These are phyloP conservation scores for Cucumis melo DNA, from an alignment of 306 rosid species.

Conservation along the genomic window DNA sequence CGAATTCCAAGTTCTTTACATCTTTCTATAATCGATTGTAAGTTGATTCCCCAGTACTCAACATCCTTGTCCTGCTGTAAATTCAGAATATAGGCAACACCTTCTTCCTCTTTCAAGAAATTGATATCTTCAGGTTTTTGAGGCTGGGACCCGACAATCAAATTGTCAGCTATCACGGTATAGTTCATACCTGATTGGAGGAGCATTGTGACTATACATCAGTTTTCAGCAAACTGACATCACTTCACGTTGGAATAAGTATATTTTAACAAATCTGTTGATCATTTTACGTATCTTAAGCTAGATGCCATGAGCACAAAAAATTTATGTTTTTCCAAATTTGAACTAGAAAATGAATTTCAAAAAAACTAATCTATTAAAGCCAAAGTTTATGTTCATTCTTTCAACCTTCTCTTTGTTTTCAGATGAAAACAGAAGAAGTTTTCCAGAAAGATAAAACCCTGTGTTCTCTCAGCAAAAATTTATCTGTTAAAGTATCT, in stretches of 20 bases:
- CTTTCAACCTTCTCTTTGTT: neutral
- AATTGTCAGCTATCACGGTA: conserved; percentile 52
- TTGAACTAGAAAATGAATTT: neutral
- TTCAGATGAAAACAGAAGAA: neutral
- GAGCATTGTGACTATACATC: conserved; percentile 6
- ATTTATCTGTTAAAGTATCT: neutral
- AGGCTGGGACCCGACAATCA: conserved; percentile 94
- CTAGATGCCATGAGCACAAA: neutral
- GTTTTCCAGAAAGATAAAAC: neutral
- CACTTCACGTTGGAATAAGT: neutral
- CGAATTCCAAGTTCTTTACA: conserved; percentile 46
- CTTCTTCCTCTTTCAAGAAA: conserved; percentile 59
- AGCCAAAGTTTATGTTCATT: neutral
- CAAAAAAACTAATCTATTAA: neutral
- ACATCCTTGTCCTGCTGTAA: conserved; percentile 88
- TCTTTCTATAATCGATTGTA: conserved; percentile 38
- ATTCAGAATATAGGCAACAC: conserved; percentile 75
- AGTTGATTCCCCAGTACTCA: conserved; percentile 76
- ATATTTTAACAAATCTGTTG: neutral
- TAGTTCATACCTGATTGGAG: conserved; percentile 79
- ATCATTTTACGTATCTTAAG: neutral
- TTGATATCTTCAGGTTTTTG: conserved; percentile 77
- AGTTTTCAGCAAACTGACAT: neutral
- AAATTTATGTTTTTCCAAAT: neutral
- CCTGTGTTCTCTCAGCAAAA: neutral